Evolutionary conservation across 495 filamentous ascomycete genomes (phyloP), one percentile per base, ranked within the genome.

Genomic region (Neurospora sp.): DNA sequence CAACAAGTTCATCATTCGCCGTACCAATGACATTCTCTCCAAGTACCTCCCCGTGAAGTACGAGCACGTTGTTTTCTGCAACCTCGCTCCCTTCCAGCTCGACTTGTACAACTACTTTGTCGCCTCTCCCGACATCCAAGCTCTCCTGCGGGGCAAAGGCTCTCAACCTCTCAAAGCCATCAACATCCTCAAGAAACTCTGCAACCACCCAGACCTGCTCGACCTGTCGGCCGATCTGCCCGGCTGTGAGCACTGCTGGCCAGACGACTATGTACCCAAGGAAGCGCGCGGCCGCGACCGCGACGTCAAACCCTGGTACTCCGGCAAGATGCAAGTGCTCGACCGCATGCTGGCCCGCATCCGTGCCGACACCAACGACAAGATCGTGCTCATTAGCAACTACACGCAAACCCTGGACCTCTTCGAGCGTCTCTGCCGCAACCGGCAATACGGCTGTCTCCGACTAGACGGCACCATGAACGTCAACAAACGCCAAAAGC

Each of bases 51-150:
- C 96, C 3, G 89, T 98, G 83, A 99, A 99, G 83, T 99, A 99
- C 83, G 96, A 99, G 78, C 96, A 99, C 81, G 96, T 99, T 39
- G 96, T 99, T n/a, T 99, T 99, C 84, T 99, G 96, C 86, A 97
- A 96, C 77, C 87, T 97, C 40, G 91, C 94, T 31, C 90, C 92
- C 0, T 98, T 99, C 83, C 96, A 99, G 79, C 84, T 94, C 61
- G 92, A 91, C 73, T 85, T 99, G 8, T 99, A 99, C 83, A 97
- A 96, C 76, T 91, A 97, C 81, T 99, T 99, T 82, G 93, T 99
- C 81, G 90, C 93, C 68, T 97, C 94, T 70, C 96, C 96, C 0
- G 94, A 97, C 71, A 98, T 99, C 81, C 93, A 94, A 78, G 93
- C 91, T 41, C 85, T 99, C 68, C 88, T 99, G 5, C 88, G 94